Evolutionary conservation across 495 filamentous ascomycete species (phyloP).

Genomic region (Extremus antarcticus): DNA sequence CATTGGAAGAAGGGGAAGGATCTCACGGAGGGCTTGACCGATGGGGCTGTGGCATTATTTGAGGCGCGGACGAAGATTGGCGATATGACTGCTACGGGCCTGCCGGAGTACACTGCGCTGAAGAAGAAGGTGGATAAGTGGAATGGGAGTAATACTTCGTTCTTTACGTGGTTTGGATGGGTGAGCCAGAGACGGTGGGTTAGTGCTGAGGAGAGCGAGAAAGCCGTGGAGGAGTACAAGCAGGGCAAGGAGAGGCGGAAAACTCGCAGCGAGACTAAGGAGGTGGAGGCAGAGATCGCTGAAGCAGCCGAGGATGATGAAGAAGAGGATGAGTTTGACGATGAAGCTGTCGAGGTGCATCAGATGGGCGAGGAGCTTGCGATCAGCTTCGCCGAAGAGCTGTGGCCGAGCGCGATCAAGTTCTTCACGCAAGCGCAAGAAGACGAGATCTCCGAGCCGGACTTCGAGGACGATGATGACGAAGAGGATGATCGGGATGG

Average conservation of each 20-base stretch:
- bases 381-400: constrained; percentile 66
- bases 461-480: constrained; percentile 47
- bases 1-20: constrained; percentile 81
- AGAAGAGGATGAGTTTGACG: constrained; percentile 42
- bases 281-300: constrained; percentile 4
- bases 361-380: constrained; percentile 70
- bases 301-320: constrained; percentile 35
- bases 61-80: constrained; percentile 53
- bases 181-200: constrained; percentile 45
- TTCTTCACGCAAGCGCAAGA: constrained; percentile 69
- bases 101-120: constrained; percentile 43
- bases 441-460: constrained; percentile 42
- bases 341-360: constrained; percentile 61
- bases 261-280: constrained; percentile 37
- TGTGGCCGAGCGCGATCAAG: constrained; percentile 78
- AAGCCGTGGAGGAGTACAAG: constrained; percentile 45
- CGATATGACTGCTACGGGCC: constrained; percentile 34
- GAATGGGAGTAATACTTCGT: constrained; percentile 52
- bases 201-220: constrained; percentile 55
- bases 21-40: constrained; percentile 66
- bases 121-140: constrained; percentile 45
- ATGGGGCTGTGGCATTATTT: constrained; percentile 54
- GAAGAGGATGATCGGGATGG: constrained; percentile 39
- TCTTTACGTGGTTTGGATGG: constrained; percentile 84
- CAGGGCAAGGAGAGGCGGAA: constrained; percentile 47